phyloP scores from a whole-genome alignment of 805 yeast genomes.

The Suhomyces sp. region DNA sequence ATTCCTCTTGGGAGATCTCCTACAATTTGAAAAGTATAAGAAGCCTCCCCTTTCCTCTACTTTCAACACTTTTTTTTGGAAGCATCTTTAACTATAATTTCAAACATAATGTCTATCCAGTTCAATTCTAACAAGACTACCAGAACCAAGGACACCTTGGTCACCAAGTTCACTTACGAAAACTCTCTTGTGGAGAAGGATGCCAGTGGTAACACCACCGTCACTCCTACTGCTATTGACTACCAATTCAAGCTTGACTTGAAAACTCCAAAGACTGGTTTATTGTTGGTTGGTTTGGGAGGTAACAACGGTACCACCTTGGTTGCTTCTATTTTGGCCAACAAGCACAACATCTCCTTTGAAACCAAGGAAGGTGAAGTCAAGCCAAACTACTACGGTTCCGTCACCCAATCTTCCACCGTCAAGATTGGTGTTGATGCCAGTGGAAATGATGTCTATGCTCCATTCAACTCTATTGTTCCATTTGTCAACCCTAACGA shows the following conservation, averaged over 20 bases:
- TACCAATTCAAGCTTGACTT: constrained; percentile 86
- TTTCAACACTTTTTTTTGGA: no score
- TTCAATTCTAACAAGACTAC: constrained; percentile 56
- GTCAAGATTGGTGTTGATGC: constrained; percentile 84
- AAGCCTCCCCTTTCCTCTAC: no score
- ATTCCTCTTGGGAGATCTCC: no score
- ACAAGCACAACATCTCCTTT: constrained; percentile 74
- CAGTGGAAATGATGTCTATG: constrained; percentile 81
- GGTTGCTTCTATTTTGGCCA: constrained; percentile 81
- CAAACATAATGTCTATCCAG: constrained; percentile 35
- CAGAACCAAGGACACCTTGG: constrained; percentile 50
- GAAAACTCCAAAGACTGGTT: constrained; percentile 79
- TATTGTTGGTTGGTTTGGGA: constrained; percentile 90
- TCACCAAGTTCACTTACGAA: constrained; percentile 67
- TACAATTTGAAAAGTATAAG: no score
- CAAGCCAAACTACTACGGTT: constrained; percentile 83
- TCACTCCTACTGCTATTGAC: constrained; percentile 68
- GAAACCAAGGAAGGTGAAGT: constrained; percentile 78
- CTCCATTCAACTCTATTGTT: constrained; percentile 85
- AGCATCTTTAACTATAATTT: no score
- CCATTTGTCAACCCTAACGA: constrained; percentile 92
- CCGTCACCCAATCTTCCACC: constrained; percentile 91
- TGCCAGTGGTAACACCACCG: constrained; percentile 56
- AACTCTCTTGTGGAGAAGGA: constrained; percentile 67
- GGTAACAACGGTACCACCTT: constrained; percentile 96